Conservation (phyloP, 1,284 basidiomycete genomes). For the Apiotrichum laibachii region DNA sequence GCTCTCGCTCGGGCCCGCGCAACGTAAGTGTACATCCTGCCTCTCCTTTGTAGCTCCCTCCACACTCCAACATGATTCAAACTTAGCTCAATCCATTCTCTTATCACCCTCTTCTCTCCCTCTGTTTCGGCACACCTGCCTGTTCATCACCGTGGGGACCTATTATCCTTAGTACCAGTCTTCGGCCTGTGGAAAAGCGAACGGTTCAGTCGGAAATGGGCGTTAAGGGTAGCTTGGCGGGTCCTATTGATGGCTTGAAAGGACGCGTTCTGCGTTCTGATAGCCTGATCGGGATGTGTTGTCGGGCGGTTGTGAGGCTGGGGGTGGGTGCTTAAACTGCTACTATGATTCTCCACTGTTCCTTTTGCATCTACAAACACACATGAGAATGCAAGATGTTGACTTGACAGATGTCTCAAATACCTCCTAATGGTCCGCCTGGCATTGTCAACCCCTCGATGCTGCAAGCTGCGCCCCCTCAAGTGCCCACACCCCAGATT, state of each 20-base stretch:
- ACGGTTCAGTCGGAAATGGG: constrained; percentile 6
- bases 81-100: constrained; percentile 54
- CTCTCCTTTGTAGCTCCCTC: not conserved
- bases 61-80: constrained; percentile 43
- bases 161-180: constrained; percentile 11
- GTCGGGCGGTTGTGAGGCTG: constrained; percentile 23
- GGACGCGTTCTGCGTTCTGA: constrained; percentile 33
- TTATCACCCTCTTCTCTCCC: constrained; percentile 31
- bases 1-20: not conserved
- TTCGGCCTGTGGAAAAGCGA: constrained; percentile 4
- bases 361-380: not conserved
- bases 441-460: not conserved
- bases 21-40: constrained; percentile 10
- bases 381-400: constrained; percentile 7
- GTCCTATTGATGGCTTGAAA: constrained; percentile 18
- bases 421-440: constrained; percentile 5
- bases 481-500: not conserved
- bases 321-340: constrained; percentile 42
- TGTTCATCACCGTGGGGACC: constrained; percentile 12
- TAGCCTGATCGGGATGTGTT: constrained; percentile 29
- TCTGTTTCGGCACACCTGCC: constrained; percentile 24
- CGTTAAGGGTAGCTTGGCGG: constrained; percentile 25
- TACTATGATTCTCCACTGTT: constrained; percentile 41
- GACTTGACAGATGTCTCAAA: constrained; percentile 30
- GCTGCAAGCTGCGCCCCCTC: not conserved